phyloP scores from a whole-genome alignment of 164 flowering plant genomes.

The Cinnamomum micranthum region DNA sequence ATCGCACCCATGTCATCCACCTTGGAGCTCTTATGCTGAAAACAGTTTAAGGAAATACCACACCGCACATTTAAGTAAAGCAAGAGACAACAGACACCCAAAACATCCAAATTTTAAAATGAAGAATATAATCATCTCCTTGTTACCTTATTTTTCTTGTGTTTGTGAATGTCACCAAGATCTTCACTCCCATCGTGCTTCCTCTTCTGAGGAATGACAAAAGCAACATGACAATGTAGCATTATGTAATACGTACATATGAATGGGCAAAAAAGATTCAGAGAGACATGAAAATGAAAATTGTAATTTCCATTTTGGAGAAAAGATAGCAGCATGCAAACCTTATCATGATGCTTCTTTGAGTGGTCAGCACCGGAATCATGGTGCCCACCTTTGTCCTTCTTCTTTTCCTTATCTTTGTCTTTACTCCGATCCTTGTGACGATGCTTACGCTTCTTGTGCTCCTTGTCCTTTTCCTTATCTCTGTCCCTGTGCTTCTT shows the following conservation, averaged over 20 bases:
- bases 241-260: background rate
- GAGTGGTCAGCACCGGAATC: slow-evolving; percentile 59
- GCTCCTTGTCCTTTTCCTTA: slow-evolving; percentile 70
- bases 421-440: slow-evolving; percentile 71
- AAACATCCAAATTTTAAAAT: background rate
- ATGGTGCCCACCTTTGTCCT: slow-evolving; percentile 57
- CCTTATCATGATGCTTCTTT: slow-evolving; percentile 77
- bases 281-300: too few species aligned
- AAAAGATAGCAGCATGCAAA: slow-evolving; percentile 14
- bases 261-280: background rate
- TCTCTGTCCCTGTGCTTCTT: slow-evolving; percentile 73
- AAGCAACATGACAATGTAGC: background rate
- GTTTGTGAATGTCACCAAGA: slow-evolving; percentile 50
- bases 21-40: slow-evolving; percentile 91
- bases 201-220: slow-evolving; percentile 51
- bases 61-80: background rate
- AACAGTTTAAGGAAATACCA: slow-evolving; percentile 3
- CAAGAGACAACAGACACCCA: background rate
- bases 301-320: background rate
- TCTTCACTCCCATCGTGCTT: slow-evolving; percentile 77
- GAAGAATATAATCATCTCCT: background rate
- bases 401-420: slow-evolving; percentile 65
- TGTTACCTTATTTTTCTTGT: slow-evolving; percentile 66
- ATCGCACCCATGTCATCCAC: slow-evolving; percentile 74
- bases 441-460: slow-evolving; percentile 70